phyloP scores from a whole-genome alignment of 164 flowering plant genomes.

The Cinnamomum chago region DNA sequence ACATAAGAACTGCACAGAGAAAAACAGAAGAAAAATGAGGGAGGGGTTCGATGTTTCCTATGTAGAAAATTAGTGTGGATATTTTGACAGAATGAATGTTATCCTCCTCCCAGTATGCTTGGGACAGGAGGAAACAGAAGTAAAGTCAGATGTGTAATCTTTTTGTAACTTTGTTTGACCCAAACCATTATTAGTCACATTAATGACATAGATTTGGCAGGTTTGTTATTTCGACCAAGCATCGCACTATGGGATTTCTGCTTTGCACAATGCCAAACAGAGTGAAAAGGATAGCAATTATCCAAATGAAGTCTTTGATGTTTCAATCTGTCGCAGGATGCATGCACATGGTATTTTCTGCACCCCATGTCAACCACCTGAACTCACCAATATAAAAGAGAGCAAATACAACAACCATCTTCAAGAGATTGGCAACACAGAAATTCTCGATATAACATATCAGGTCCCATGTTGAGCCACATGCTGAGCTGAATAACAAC shows the following conservation, averaged over 20 bases:
- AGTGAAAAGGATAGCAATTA: too few relatives aligned
- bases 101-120: background rate
- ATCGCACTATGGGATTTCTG: background rate
- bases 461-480: slow-evolving; percentile 54
- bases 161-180: too few relatives aligned
- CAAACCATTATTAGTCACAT: too few relatives aligned
- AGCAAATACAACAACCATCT: slow-evolving; percentile 34
- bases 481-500: slow-evolving; percentile 29
- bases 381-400: slow-evolving; percentile 42
- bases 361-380: background rate
- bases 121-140: background rate
- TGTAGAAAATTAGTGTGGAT: background rate
- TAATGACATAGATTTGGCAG: too few relatives aligned
- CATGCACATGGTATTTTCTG: background rate
- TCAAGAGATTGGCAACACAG: slow-evolving; percentile 44
- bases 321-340: background rate
- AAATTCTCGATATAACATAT: slow-evolving; percentile 53
- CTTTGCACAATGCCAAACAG: too few relatives aligned
- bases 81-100: background rate
- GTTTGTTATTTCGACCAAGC: background rate
- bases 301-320: background rate
- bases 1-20: slow-evolving; percentile 46
- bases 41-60: background rate
- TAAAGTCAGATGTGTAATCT: background rate
- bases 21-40: background rate